These are phyloP conservation scores for Phlyctochytrium arcticum DNA, from an alignment of 192 early-diverging fungal species.

Conservation along the genomic window DNA sequence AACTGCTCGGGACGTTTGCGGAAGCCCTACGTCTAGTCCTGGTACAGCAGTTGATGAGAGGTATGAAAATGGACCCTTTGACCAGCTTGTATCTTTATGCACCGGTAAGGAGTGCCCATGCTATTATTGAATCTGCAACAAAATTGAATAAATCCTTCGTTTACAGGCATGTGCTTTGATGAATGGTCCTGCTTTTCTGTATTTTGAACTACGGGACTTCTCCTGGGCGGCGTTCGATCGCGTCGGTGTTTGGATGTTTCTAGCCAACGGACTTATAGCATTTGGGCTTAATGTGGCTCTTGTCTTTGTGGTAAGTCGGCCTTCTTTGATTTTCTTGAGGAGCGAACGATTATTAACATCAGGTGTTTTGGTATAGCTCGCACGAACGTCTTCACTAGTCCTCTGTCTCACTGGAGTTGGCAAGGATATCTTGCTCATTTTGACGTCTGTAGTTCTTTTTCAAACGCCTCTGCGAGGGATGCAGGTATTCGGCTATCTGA, in stretches of 20 bases:
- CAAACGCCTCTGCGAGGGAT: background rate
- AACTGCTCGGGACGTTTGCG: constrained; percentile 18
- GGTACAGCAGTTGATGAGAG: constrained; percentile 31
- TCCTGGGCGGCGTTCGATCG: background rate
- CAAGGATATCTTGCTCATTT: constrained; percentile 1
- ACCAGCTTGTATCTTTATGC: constrained; percentile 33
- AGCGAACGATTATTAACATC: background rate
- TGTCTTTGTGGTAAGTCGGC: constrained; percentile 23
- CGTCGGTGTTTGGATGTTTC: constrained; percentile 11
- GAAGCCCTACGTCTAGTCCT: constrained; percentile 32
- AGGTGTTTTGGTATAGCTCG: background rate
- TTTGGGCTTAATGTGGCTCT: constrained; percentile 33
- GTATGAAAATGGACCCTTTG: constrained; percentile 34
- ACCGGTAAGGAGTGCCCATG: constrained; percentile 16
- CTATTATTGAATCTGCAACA: background rate
- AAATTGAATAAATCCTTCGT: too few relatives aligned
- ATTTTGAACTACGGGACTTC: constrained; percentile 15
- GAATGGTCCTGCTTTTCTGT: constrained; percentile 26
- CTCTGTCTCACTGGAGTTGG: background rate
- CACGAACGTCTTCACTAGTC: background rate
- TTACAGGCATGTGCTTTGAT: constrained; percentile 33
- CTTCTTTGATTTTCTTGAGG: background rate
- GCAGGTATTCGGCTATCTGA: constrained; percentile 5
- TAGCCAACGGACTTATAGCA: constrained; percentile 27
- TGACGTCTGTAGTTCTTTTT: background rate